Conservation (phyloP, 164 flowering plant species). For the Cinnamomum chago region DNA sequence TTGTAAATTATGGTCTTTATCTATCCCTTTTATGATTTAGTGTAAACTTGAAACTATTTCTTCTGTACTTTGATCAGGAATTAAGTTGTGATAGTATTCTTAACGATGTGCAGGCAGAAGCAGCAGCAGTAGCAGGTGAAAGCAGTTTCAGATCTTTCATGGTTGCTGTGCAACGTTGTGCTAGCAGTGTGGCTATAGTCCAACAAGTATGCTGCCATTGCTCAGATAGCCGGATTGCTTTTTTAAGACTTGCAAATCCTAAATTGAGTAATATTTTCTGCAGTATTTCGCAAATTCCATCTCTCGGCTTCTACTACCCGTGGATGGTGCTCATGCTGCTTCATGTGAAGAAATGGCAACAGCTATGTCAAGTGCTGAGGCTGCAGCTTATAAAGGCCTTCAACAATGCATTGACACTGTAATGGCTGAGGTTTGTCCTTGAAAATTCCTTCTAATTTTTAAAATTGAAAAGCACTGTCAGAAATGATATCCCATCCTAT, state of each 20-base stretch:
- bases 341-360: slow-evolving; percentile 96
- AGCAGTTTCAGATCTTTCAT: slow-evolving; percentile 98
- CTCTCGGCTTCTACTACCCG: slow-evolving; percentile 85
- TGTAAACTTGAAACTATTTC: background rate
- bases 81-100: slow-evolving; percentile 10
- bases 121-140: slow-evolving; percentile 99
- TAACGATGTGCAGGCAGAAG: slow-evolving; percentile 75
- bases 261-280: slow-evolving; percentile 1
- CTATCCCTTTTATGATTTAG: background rate
- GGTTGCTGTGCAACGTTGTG: slow-evolving; percentile 98
- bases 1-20: background rate
- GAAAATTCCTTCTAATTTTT: background rate
- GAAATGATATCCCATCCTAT: background rate
- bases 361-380: slow-evolving; percentile 95
- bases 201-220: slow-evolving; percentile 65
- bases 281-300: slow-evolving; percentile 93
- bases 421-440: slow-evolving; percentile 85
- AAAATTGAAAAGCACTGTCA: background rate
- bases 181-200: slow-evolving; percentile 95
- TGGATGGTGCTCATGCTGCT: slow-evolving; percentile 99
- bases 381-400: slow-evolving; percentile 95
- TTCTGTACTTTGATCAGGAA: background rate
- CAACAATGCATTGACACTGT: slow-evolving; percentile 98
- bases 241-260: background rate
- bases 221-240: background rate